Evolutionary conservation across 2,329 filamentous ascomycete species (phyloP), one percentile per base, ranked within the genome.

Genomic region (Colletotrichum truncatum): DNA sequence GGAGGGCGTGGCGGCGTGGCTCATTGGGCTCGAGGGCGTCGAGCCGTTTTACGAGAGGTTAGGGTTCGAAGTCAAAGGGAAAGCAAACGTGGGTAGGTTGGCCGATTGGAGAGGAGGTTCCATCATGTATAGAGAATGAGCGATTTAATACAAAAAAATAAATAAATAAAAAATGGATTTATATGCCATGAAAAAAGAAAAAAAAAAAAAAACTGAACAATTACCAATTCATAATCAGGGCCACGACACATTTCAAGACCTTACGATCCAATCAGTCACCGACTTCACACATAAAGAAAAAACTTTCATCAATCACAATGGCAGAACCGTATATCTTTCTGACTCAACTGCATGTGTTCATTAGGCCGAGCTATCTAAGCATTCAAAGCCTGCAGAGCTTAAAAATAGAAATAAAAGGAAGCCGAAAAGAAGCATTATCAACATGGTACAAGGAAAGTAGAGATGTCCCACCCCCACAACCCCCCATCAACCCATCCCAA

Each of bases 71-170:
- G 72, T 76, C 64, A 75, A 78, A 21, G 76, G 70, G 9, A 73
- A 76, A 56, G 73, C 72, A 11, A 79, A 79, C 51, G 72, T 78
- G 21, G 77, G 76, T 1, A 73, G 77, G 61, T 49, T 80, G 68
- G 67, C 70, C 9, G 69, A 70, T 25, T 80, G 77, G 77, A 71
- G 77, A 26, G 77, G 77, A 9, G 77, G 78, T 1, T 51, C 71
- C 7, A 64, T 80, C 64, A 80, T 80, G 78, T 77, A 78, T 39
- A 72, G 74, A 51, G 75, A 76, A 58, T 78, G 70, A 57, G 68
- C n/a, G n/a, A n/a, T n/a, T 2, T 11, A 25, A 16, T 16, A 7
- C 7, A 64, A 18, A 14, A 0, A 4, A 7, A 4, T 8, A 28
- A 10, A 12, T 6, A 7, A 4, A 12, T 1, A 4, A 9, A 25